Evolutionary conservation across 1,139 yeast species (phyloP).

Genomic region (Candida sp.): DNA sequence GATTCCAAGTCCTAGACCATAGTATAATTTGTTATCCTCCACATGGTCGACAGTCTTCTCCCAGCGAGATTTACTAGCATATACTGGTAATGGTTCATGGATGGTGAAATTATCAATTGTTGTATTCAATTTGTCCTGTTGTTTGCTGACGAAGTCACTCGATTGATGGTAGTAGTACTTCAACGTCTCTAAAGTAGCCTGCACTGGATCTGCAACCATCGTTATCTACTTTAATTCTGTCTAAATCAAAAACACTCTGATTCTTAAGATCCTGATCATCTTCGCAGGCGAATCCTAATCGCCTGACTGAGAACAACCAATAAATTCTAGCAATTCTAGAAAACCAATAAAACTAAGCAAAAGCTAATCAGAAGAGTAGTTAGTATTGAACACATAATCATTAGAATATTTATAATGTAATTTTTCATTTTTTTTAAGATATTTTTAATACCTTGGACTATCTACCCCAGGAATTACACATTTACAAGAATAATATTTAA

Average conservation of each 20-base stretch:
- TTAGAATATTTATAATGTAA: no score
- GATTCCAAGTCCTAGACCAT: conserved; percentile 28
- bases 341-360: background rate
- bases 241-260: no score
- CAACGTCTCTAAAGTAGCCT: conserved; percentile 33
- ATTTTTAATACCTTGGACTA: no score
- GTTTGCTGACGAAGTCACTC: conserved; percentile 20
- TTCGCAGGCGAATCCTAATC: no score
- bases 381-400: no score
- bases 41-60: conserved; percentile 10
- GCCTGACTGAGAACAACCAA: no score
- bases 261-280: no score
- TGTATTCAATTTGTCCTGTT: conserved; percentile 17
- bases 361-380: no score
- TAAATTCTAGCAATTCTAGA: no score
- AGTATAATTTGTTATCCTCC: conserved; percentile 12
- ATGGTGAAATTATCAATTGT: background rate
- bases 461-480: no score
- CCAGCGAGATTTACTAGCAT: conserved; percentile 3
- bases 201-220: conserved; percentile 49
- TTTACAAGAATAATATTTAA: no score
- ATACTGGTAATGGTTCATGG: conserved; percentile 10
- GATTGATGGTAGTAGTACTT: conserved; percentile 22
- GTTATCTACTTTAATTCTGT: background rate
- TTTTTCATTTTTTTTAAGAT: no score